Base-by-base conservation (phyloP, 257 asterid genomes). In the Solanum clarkiae region DNA sequence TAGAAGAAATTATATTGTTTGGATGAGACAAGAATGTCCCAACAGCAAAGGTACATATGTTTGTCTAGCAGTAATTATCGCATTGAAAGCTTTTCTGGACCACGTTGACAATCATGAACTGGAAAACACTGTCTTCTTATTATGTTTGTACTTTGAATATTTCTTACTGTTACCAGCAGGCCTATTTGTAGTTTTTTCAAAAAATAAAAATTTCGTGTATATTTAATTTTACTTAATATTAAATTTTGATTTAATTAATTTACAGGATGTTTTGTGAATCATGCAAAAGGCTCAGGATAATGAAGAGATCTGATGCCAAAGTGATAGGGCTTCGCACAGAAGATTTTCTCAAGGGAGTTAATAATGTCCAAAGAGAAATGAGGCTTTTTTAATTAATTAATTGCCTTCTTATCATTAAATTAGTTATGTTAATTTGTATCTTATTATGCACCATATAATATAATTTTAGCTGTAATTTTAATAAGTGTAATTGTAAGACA, bases 261-360 rank as follows among this genome's bases (percentile, higher is more conserved):
- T 86, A 85, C 82, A 95, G 98, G 90, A 95, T 94, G 98, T 95
- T 95, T 85, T 80, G 69, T 20, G 98, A 92, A 85, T 90, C 96
- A 0, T 94, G 98, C 90, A 94, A 89, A 84, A 92, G 94, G 88
- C 79, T 95, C 85, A 89, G 98, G 94, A 91, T 95, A 6, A 95
- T 91, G 96, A 95, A 91, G 88, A 93, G 88, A 88, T 83, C 95
- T 6, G 98, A 94, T 79, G 93, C 94, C 26, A 90, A 87, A 24
- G 91, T 90, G 10, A 88, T 87, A 55, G 91, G 93, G 32, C 91
- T 93, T 75, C 89, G 86, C 18, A 88, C 93, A 70, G 88, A 91
- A 71, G 91, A 88, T 85, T 88, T 90, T 82, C 92, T 93, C 82
- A 90, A 89, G 81, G 91, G 90, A 55, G 89, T 32, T 68, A 68